phyloP scores from a whole-genome alignment of 495 filamentous ascomycete genomes.

The Aspergillus homomorphus region DNA sequence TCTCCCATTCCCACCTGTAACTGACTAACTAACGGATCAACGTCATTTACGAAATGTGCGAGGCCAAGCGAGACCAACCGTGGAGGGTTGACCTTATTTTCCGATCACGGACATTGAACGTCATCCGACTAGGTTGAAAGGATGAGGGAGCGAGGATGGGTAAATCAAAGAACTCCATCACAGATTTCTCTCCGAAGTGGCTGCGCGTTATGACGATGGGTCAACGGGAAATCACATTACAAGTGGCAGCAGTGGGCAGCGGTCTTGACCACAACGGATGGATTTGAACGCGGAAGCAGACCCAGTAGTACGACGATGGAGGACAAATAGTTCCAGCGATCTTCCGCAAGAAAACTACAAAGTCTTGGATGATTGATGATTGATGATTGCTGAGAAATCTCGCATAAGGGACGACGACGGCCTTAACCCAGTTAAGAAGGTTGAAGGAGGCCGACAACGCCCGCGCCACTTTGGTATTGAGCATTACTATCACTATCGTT shows the following conservation, averaged over 20 bases:
- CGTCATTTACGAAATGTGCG: conserved; percentile 8
- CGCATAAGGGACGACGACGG: not conserved
- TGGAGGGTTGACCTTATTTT: not conserved
- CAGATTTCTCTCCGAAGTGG: not conserved
- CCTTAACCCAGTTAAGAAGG: conserved; percentile 14
- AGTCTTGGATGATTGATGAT: too few species aligned
- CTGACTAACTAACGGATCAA: too few species aligned
- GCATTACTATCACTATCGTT: conserved; percentile 4
- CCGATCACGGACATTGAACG: not conserved
- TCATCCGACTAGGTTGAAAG: conserved; percentile 15
- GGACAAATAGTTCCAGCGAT: conserved; percentile 23
- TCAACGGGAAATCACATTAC: not conserved
- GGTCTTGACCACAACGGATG: not conserved
- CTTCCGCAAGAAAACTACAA: conserved; percentile 11
- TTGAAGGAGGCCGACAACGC: conserved; percentile 12
- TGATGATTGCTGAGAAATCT: conserved; percentile 12
- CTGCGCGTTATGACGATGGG: not conserved
- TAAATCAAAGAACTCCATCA: not conserved
- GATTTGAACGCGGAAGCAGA: conserved; percentile 21
- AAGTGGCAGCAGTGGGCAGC: not conserved
- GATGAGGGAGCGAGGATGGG: not conserved
- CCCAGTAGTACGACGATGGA: too few species aligned
- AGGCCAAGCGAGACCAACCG: conserved; percentile 11
- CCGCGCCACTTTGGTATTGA: conserved; percentile 19
- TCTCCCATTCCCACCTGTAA: not conserved